Evolutionary conservation across 2,329 filamentous ascomycete genomes (phyloP).

Genomic region (Colletotrichum trifolii): DNA sequence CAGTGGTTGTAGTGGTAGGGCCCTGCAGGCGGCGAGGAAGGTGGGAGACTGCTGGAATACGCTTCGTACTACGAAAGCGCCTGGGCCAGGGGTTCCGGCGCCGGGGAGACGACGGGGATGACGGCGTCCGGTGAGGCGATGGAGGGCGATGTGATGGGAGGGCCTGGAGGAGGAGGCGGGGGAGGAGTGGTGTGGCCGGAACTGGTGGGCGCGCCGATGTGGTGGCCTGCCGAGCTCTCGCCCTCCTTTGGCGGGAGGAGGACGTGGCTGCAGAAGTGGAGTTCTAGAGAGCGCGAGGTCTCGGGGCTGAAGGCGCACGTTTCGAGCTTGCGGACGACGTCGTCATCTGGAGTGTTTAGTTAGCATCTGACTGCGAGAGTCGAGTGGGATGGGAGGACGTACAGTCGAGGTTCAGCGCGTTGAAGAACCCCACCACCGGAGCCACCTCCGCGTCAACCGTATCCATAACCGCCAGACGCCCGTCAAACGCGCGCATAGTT

Average conservation of each 20-base stretch:
- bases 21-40: too few relatives aligned
- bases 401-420: slow-evolving; percentile 68
- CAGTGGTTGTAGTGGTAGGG: too few relatives aligned
- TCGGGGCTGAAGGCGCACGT: slow-evolving; percentile 37
- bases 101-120: too few relatives aligned
- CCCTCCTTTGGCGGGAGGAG: slow-evolving; percentile 49
- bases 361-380: background rate
- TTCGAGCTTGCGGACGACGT: slow-evolving; percentile 45
- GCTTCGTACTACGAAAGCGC: slow-evolving; percentile 14
- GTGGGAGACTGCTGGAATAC: background rate
- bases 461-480: slow-evolving; percentile 58
- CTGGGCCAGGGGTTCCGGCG: background rate
- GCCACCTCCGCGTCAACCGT: slow-evolving; percentile 54
- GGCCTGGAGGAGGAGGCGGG: slow-evolving; percentile 12
- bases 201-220: slow-evolving; percentile 27
- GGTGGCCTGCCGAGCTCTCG: slow-evolving; percentile 19
- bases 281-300: slow-evolving; percentile 61
- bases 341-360: slow-evolving; percentile 31
- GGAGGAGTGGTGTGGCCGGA: slow-evolving; percentile 33
- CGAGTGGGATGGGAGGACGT: slow-evolving; percentile 45
- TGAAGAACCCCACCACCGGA: slow-evolving; percentile 62
- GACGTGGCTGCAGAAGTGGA: slow-evolving; percentile 61
- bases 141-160: slow-evolving; percentile 15
- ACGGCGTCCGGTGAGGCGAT: background rate
- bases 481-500: slow-evolving; percentile 58